Conservation (phyloP, 164 flowering plant genomes). For the Aristolochia contorta region DNA sequence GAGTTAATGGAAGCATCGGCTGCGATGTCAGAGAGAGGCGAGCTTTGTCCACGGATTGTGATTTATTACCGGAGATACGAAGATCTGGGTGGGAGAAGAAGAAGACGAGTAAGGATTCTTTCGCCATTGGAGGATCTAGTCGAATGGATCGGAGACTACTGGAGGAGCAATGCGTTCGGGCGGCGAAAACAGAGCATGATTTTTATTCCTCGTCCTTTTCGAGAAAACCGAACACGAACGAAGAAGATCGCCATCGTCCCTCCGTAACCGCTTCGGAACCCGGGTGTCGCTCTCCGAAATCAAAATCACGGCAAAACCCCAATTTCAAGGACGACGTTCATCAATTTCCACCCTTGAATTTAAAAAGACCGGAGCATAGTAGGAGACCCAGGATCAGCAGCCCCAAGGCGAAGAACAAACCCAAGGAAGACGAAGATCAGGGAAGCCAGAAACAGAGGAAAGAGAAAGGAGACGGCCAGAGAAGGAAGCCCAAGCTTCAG, state of each 20-base stretch:
- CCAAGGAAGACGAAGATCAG: too few relatives aligned
- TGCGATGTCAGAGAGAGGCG: constrained; percentile 17
- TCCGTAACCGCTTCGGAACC: too few relatives aligned
- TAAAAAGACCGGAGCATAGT: not conserved
- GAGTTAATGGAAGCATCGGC: constrained; percentile 14
- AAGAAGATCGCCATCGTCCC: too few relatives aligned
- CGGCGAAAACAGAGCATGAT: not conserved
- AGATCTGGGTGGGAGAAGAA: not conserved
- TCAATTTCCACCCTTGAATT: not conserved
- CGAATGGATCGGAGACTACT: too few relatives aligned
- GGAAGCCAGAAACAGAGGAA: not conserved
- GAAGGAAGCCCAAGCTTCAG: constrained; percentile 27
- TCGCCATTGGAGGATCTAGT: too few relatives aligned
- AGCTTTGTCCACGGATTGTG: constrained; percentile 9
- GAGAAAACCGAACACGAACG: too few relatives aligned
- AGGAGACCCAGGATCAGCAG: too few relatives aligned
- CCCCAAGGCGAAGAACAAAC: not conserved
- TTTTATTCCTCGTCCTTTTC: too few relatives aligned
- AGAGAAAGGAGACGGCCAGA: not conserved
- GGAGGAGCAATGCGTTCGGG: not conserved
- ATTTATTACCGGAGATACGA: not conserved
- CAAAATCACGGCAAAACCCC: too few relatives aligned
- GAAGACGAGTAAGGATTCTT: too few relatives aligned
- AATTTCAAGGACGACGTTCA: not conserved
- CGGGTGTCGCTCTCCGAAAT: too few relatives aligned